Conservation (phyloP, 148 eudicot genomes). For the Camellia japonica region DNA sequence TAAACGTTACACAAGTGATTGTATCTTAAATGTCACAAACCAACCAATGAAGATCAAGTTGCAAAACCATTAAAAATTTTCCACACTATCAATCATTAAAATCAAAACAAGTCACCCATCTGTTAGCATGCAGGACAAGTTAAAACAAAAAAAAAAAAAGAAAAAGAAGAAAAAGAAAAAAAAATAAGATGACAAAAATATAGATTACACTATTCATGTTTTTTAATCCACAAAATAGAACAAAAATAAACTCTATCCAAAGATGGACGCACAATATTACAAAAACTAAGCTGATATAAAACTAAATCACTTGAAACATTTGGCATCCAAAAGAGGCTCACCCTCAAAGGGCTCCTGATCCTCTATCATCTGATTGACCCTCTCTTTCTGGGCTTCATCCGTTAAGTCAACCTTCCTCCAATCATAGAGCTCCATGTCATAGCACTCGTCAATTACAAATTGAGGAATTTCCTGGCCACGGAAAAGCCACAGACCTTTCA, state of each 20-base stretch:
- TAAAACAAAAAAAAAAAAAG: too few species aligned
- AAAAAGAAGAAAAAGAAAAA: too few species aligned
- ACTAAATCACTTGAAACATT: constrained; percentile 34
- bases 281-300: neutral
- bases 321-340: constrained; percentile 36
- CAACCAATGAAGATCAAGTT: too few species aligned
- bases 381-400: constrained; percentile 47
- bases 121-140: too few species aligned
- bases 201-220: neutral
- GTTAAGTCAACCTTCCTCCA: constrained; percentile 42
- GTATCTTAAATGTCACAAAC: too few species aligned
- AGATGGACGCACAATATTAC: neutral
- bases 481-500: constrained; percentile 47
- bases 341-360: constrained; percentile 46
- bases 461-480: constrained; percentile 44
- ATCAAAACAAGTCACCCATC: too few species aligned
- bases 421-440: constrained; percentile 45
- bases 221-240: neutral
- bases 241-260: neutral
- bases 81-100: too few species aligned
- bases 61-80: too few species aligned
- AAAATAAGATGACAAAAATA: neutral
- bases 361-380: constrained; percentile 44
- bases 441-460: constrained; percentile 38
- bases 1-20: too few species aligned